A percentile compares a stretch with the other conserved stretches of the same genome.
Conservation (phyloP, 768 basidiomycete species). For the Lentinus tigrinus region DNA sequence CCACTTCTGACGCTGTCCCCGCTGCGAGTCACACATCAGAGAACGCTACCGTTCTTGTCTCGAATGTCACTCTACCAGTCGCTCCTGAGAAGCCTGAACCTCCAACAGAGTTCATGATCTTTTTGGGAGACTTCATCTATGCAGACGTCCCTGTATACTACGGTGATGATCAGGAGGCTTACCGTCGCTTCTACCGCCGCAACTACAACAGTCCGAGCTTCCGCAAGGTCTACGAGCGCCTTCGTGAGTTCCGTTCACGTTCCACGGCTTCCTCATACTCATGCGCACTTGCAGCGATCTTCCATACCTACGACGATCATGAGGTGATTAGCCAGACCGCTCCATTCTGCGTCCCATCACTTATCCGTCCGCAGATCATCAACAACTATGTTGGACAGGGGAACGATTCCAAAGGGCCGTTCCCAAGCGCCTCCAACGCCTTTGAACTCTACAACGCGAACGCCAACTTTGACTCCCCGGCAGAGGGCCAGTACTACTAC, state of each 20-base stretch:
- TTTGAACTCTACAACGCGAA: constrained; percentile 63
- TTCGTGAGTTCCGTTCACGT: constrained; percentile 50
- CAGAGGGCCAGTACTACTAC: constrained; percentile 49
- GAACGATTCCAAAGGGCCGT: constrained; percentile 53
- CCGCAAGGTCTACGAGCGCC: constrained; percentile 62
- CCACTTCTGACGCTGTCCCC: not conserved
- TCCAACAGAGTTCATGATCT: constrained; percentile 59
- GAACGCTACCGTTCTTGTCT: constrained; percentile 6
- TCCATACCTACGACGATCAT: constrained; percentile 74
- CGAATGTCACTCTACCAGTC: not conserved
- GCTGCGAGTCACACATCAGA: not conserved
- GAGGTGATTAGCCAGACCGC: constrained; percentile 37
- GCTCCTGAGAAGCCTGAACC: constrained; percentile 11
- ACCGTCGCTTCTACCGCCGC: constrained; percentile 64
- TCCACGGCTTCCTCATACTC: not conserved
- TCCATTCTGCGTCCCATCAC: not conserved
- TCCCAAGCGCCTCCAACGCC: constrained; percentile 49
- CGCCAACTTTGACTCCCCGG: constrained; percentile 57
- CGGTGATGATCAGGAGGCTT: constrained; percentile 57
- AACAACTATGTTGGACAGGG: constrained; percentile 66
- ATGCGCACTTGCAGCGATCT: constrained; percentile 44
- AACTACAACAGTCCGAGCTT: constrained; percentile 66
- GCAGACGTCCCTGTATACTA: constrained; percentile 67
- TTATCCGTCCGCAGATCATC: constrained; percentile 42
- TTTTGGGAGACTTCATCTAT: constrained; percentile 77